Base-by-base conservation (phyloP, 441 rosid species). In the Breynia disticha region DNA sequence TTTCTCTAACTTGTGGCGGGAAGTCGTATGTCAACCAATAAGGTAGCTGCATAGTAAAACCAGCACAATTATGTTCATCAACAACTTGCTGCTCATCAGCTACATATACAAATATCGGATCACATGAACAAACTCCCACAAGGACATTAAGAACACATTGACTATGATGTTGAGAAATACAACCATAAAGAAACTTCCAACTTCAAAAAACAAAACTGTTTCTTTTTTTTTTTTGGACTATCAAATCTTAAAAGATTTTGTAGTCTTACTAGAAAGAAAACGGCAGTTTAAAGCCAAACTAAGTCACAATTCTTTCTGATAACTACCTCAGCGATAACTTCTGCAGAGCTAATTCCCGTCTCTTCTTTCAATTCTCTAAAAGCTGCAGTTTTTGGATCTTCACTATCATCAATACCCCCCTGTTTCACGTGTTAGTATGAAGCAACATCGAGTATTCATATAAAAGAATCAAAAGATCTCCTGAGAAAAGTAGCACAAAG, bases 311-410 rank as follows among this genome's bases (percentile, higher is more conserved):
- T 53, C 70, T 24, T 24, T 24, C 7, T 24, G 32, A 7, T 24
- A 24, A 2, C 64, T 55, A 87, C 98, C 96, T 85, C 95, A 1
- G 96, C 78, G 19, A 88, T 19, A 49, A 86, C 65, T 66, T 86
- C 84, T 21, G 94, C 98, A 0, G 97, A 86, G 61, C 67, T 72
- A 55, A 91, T 76, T 20, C 95, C 95, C 0, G 97, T 86, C 68
- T 91, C 97, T 72, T 91, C 98, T 79, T 76, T 86, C 56, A 91
- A 73, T 75, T 86, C 98, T 71, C 98, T 76, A 53, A 78, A 52
- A 35, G 82, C 98, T 5, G 98, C 98, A 72, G 11, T 64, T 71
- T 76, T 86, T 38, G 95, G 96, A 76, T 90, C 95, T 78, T 90
- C 98, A 56, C 59, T 70, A 48, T 78, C 90, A 42, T 91, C 96